Evolutionary conservation across 306 rosid species (phyloP).

Genomic region (Boehmeria nivea): DNA sequence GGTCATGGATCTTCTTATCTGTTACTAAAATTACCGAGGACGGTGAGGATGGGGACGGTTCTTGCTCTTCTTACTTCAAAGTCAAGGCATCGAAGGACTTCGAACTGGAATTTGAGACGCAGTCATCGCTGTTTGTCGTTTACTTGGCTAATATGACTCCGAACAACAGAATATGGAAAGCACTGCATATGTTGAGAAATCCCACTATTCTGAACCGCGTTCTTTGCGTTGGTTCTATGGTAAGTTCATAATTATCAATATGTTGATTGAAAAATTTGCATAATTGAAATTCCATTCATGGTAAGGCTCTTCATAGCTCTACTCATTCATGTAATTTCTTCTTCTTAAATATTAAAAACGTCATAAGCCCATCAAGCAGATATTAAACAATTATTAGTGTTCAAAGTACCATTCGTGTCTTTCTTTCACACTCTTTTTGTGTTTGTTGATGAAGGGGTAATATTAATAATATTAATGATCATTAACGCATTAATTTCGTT

Average conservation of each 20-base stretch:
- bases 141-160: conserved; percentile 46
- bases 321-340: background rate
- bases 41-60: conserved; percentile 11
- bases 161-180: conserved; percentile 49
- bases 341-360: too few relatives aligned
- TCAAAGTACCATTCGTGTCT: too few relatives aligned
- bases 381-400: too few relatives aligned
- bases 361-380: too few relatives aligned
- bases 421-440: too few relatives aligned
- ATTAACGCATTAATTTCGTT: too few relatives aligned
- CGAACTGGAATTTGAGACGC: conserved; percentile 8
- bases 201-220: conserved; percentile 29
- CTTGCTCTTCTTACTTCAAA: conserved; percentile 31
- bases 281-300: too few relatives aligned
- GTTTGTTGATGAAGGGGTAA: too few relatives aligned
- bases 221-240: conserved; percentile 36
- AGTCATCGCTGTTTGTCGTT: conserved; percentile 34
- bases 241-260: conserved; percentile 15
- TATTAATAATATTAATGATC: too few relatives aligned
- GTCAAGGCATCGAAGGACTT: conserved; percentile 35
- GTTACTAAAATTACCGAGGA: conserved; percentile 32
- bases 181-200: conserved; percentile 38
- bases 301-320: too few relatives aligned
- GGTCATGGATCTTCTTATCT: conserved; percentile 41
- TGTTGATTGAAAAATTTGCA: background rate